Evolutionary conservation across 1,284 basidiomycete species (phyloP), one percentile per base, ranked within the genome.

Genomic region (Cystobasidium slooffiae): DNA sequence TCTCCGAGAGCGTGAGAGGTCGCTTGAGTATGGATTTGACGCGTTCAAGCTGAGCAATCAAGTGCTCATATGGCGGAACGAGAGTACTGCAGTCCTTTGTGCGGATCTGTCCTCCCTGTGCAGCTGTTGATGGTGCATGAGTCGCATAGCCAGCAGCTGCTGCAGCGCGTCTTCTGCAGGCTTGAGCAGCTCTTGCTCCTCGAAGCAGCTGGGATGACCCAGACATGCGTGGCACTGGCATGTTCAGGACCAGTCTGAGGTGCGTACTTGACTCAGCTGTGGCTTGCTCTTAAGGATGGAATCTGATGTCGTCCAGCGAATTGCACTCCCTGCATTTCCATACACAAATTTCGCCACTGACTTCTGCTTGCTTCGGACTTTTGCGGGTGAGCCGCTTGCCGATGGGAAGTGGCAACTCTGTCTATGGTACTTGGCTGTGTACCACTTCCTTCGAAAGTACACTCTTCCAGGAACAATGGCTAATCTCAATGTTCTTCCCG

Each of bases 1-100:
- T 99, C 84, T 99, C 97, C 37, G 96, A 91, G 18, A 99, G 86
- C 0, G 95, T 95, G 75, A 99, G 85, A 20, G 92, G 91, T 72
- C 89, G 85, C 76, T 84, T 83, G 75, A 86, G 86, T 78, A 98
- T 86, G 65, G 92, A 84, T 73, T 91, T 89, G 69, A 95, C 92
- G 68, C 84, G 84, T 64, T 87, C 85, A 73, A 98, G 88, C 63
- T 91, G 95, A 78, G 88, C 82, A 64, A 93, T 86, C 61, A 99
- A 86, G 74, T 85, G 84, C 8, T 87, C 79, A 84, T 99, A 99
- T 22, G 95, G 94, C 39, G 97, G 97, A 10, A 90, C 94, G 78
- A 96, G 91, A 5, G 90, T 91, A 41, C 87, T 83, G 81, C 89
- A 92, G 79, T 91, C 87, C 81, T 90, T 91, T 78, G 89, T 86